A percentile compares a stretch with the other conserved stretches of the same genome.
phyloP scores from a whole-genome alignment of 2,329 filamentous ascomycete genomes.

The Paraconiothyrium brasiliense region DNA sequence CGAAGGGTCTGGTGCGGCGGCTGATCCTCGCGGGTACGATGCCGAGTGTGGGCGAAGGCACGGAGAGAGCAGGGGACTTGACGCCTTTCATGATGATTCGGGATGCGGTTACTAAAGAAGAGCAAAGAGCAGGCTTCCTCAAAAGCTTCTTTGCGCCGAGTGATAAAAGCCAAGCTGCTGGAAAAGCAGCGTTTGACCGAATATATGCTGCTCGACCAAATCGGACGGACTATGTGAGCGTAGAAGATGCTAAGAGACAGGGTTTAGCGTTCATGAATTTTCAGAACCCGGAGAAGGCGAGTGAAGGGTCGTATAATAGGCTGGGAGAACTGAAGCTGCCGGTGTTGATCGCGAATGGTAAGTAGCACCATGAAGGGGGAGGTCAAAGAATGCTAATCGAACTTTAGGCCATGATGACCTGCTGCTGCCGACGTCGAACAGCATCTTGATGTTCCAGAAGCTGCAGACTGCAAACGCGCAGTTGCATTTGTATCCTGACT shows the following conservation, averaged over 20 bases:
- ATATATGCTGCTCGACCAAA: slow-evolving; percentile 10
- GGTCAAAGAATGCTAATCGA: neutral
- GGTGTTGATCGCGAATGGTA: slow-evolving; percentile 40
- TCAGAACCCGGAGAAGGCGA: slow-evolving; percentile 14
- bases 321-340: slow-evolving; percentile 39
- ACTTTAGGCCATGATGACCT: slow-evolving; percentile 21
- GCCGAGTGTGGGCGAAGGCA: slow-evolving; percentile 52
- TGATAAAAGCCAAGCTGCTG: slow-evolving; percentile 18
- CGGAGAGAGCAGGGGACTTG: slow-evolving; percentile 16
- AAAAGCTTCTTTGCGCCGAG: slow-evolving; percentile 22
- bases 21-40: slow-evolving; percentile 58
- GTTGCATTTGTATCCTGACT: slow-evolving; percentile 28
- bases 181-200: slow-evolving; percentile 13
- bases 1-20: slow-evolving; percentile 47
- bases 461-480: slow-evolving; percentile 25
- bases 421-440: slow-evolving; percentile 26
- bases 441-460: slow-evolving; percentile 23
- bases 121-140: slow-evolving; percentile 13
- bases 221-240: slow-evolving; percentile 13
- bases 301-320: slow-evolving; percentile 27
- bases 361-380: neutral
- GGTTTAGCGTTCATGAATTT: slow-evolving; percentile 16
- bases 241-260: slow-evolving; percentile 19
- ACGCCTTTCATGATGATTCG: neutral
- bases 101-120: slow-evolving; percentile 10